Percentiles rank a stretch among this genome's conserved stretches.
Evolutionary conservation across 2,329 filamentous ascomycete genomes (phyloP).

Genomic region (Calonectria henricotiae): DNA sequence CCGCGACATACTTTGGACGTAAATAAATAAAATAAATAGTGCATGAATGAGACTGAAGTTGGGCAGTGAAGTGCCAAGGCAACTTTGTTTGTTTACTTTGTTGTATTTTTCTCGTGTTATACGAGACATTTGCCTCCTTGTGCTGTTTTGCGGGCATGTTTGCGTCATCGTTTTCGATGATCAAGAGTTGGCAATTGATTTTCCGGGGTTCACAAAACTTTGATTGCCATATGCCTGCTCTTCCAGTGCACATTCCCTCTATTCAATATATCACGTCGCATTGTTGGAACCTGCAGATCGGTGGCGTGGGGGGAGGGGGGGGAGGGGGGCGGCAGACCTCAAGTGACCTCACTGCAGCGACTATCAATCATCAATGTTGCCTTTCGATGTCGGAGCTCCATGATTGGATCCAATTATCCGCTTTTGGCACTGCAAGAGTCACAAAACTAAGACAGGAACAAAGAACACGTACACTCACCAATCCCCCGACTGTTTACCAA

Average conservation of each 20-base stretch:
- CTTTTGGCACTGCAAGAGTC: neutral
- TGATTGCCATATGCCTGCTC: neutral
- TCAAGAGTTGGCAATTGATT: neutral
- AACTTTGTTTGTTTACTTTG: too few species aligned
- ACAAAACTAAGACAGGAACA: slow-evolving; percentile 1
- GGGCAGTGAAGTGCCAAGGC: too few species aligned
- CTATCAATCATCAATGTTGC: slow-evolving; percentile 14
- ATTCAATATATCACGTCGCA: neutral
- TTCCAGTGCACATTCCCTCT: neutral
- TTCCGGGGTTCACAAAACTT: slow-evolving; percentile 3
- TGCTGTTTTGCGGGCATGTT: neutral
- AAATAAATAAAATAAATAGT: neutral
- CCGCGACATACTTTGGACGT: neutral
- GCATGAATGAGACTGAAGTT: too few species aligned
- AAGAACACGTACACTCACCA: neutral
- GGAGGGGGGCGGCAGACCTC: neutral
- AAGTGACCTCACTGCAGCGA: neutral
- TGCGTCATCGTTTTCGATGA: slow-evolving; percentile 1
- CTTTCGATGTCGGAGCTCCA: neutral
- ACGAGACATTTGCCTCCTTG: neutral
- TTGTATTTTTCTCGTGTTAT: neutral
- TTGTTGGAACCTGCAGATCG: neutral
- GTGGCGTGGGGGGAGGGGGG: neutral
- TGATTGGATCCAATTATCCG: slow-evolving; percentile 13
- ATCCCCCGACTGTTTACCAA: neutral